Base-by-base conservation (phyloP, 768 basidiomycete species). In the Cyclocybe cylindracea region DNA sequence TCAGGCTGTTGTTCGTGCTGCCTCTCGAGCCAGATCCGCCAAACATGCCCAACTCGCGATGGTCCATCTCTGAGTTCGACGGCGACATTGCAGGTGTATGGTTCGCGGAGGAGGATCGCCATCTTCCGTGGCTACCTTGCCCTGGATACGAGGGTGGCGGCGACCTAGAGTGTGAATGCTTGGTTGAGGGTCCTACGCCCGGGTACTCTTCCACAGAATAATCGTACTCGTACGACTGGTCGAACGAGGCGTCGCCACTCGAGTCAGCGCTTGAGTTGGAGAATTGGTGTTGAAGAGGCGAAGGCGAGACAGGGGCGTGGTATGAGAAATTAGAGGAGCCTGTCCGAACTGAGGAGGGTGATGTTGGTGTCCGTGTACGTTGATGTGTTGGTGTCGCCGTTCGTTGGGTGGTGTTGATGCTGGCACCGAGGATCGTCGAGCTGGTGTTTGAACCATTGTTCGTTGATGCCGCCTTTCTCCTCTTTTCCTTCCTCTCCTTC, bases 201-300 rank as follows among this genome's bases (percentile, higher is more conserved):
- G 50, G 42, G 8, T 38, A 48, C 11, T 24, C 5, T 5, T 24
- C 24, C 24, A 24, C 24, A 2, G 24, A 24, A 46, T 46, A 35
- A 48, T 44, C 5, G 61, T 51, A 6, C 53, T 51, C 19, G 53
- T 52, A 31, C 55, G 55, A 4, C 48, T 52, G 7, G 31, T 50
- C 1, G 49, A 50, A 31, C 53, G 50, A 19, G 40, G 35, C 2
- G 39, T 36, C 35, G 44, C 34, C 41, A n/a, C 24, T 14, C 35
- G 59, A 61, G 13, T 53, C 54, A 2, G 59, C 48, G n/a, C 54
- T 54, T 0, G 64, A 59, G 1, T 61, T 68, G 1, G 85, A 86
- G 24, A 85, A 69, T 57, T 87, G 80, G 43, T 86, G 75, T 54
- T 87, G 84, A 3, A 87, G 68, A 8, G 86, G 87, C 0, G 83